A percentile compares a stretch with the other conserved stretches of the same genome.
Conservation (phyloP, 768 basidiomycete genomes). For the Collybia sordida region DNA sequence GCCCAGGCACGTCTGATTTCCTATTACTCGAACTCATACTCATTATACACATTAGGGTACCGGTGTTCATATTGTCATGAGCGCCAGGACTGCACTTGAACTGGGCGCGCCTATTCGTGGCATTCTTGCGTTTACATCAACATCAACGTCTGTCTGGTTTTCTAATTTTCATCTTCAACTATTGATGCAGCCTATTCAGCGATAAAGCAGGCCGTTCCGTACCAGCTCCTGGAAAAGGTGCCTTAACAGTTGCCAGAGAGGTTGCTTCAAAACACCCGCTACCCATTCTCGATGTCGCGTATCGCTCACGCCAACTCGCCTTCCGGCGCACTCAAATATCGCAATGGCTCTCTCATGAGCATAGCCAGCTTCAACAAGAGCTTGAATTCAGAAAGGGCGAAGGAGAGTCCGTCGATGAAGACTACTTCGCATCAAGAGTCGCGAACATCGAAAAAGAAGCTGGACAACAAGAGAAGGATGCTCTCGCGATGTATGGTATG, state of each 20-base stretch:
- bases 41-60: constrained; percentile 49
- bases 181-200: constrained; percentile 34
- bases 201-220: constrained; percentile 99
- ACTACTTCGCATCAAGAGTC: constrained; percentile 75
- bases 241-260: constrained; percentile 86
- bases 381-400: constrained; percentile 57
- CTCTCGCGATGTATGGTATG: constrained; percentile 94
- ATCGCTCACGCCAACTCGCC: constrained; percentile 89
- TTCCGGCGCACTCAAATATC: constrained; percentile 96
- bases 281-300: constrained; percentile 79
- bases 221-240: constrained; percentile 94
- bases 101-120: constrained; percentile 93
- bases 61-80: constrained; percentile 98
- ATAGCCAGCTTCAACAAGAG: constrained; percentile 80
- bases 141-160: constrained; percentile 71
- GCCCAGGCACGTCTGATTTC: constrained; percentile 45
- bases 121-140: constrained; percentile 93
- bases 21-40: not conserved
- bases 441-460: constrained; percentile 91
- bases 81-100: constrained; percentile 91
- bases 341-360: constrained; percentile 92
- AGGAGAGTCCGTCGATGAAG: constrained; percentile 53
- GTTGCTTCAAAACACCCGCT: constrained; percentile 75
- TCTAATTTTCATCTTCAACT: not conserved
- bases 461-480: constrained; percentile 87